Base-by-base conservation (phyloP, 176 grass and related monocot species). In the Secale cereale region DNA sequence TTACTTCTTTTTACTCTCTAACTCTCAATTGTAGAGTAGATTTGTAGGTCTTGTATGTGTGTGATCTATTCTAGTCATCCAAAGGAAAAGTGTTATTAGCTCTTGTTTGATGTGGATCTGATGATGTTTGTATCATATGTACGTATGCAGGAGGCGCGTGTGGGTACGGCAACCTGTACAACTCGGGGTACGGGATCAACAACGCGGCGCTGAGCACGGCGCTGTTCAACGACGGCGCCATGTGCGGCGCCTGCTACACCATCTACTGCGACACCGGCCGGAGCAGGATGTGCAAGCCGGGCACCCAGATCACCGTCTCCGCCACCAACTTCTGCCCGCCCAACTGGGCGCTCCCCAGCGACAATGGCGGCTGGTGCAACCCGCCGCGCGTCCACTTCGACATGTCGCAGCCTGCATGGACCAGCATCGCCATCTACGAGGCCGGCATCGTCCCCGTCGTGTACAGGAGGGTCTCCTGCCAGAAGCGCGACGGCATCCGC, bases 351-450 rank as follows among this genome's bases (percentile, higher is more conserved):
- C 80, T 86, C 0, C 61, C 83, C 48, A 83, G 11, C 30, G 20
- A 93, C 86, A 25, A 73, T 15, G 91, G 91, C 27, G 94, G 94
- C 6, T 93, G 94, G 94, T 96, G 94, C 84, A 96, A 96, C 81
- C 89, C 88, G 7, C 94, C 94, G 23, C 86, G 91, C 0, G 73
- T 37, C 3, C 94, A 96, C 82, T 96, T 96, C 83, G 94, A 96
- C 82, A 93, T 96, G 86, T 82, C 87, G 2, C 86, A 88, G 80
- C 86, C 86, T 0, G 69, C 89, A 0, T 91, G 85, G 89, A 73
- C 70, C 0, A 63, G 37, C 76, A 85, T 91, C 29, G 85, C 89
- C 76, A 41, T 81, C 81, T 91, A 91, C 89, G 13, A 50, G 6
- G 89, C 78, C 22, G 89, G 89, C 10, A 91, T 91, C 19, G 89